Base-by-base conservation (phyloP, 2,329 filamentous ascomycete genomes). In the Diaporthe capsici region DNA sequence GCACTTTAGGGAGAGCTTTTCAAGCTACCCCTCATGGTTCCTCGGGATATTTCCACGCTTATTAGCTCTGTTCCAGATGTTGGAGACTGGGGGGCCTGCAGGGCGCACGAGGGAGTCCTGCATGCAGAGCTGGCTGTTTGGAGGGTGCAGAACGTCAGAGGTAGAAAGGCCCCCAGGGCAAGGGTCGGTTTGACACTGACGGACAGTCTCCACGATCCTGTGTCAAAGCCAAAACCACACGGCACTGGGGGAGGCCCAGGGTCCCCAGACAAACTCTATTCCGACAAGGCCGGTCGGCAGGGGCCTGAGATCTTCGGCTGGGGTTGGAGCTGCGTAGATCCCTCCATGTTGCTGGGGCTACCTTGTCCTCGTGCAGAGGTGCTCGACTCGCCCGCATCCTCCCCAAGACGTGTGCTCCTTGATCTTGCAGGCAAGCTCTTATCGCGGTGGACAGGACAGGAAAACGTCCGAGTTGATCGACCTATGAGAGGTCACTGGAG, bases 151-250 rank as follows among this genome's bases (percentile, higher is more conserved):
- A 49, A 25, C 34, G 65, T 70, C 37, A 70, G 65, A 70, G 65
- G 49, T 70, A 55, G 34, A 70, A 42, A 70, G 65, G 49, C 13
- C 65, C 47, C 58, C 65, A 13, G 39, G n/a, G 53, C 75, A 72
- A 63, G 75, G 75, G 72, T 61, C 31, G 25, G 51, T 68, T 71
- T 75, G 72, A 74, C 58, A 71, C 72, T 47, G 57, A 76, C 39
- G 55, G 74, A 49, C 44, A 53, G 58, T 72, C 67, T 51, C 67
- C 61, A 75, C 57, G 72, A 70, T 74, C 22, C 57, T 67, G 57
- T 67, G 65, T 76, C 72, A 58, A 74, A 71, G 49, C 58, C 65
- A 76, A 74, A 71, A 74, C 72, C 63, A 63, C n/a, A 58, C 44
- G 39, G 47, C 61, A 31, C 15, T 31, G 37, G 47, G 47, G 65